Evolutionary conservation across 257 asterid species (phyloP), one percentile per base, ranked within the genome.

Genomic region (Rehmannia glutinosa): DNA sequence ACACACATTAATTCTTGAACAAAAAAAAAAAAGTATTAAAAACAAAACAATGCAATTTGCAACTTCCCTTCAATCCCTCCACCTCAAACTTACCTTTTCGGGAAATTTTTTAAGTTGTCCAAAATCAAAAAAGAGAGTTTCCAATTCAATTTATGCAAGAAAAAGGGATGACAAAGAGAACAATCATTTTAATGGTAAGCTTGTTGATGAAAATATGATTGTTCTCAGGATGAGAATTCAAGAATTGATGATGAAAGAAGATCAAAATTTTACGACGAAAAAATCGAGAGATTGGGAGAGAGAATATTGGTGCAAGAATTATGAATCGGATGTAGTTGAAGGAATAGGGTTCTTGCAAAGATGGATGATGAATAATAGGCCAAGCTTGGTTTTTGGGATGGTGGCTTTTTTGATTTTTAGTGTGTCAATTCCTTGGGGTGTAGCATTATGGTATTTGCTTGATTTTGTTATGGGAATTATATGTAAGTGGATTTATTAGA

Each of bases 141-240:
- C 2, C 12, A 16, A n/a, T 30, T 35, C n/a, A 5, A 5, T 50
- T 39, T 49, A 4, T 45, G 55, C 70, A 25, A 51, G 35, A n/a
- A 41, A 24, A 39, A 60, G 60, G 59, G 73, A 58, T 25, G 47
- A 24, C 10, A 9, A 21, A 1, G 33, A 28, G 43, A 38, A 25
- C 0, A 42, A 58, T 25, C 43, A 25, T 3, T 16, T 25, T 41
- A 59, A 41, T 13, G 69, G 64, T 7, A 38, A 51, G 3, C 24
- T 49, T 27, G 80, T 75, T n/a, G 80, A 75, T 7, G 74, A 76
- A 28, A 71, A 71, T 36, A 70, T 66, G 67, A 68, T 68, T 63
- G 43, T 69, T 46, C 72, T 68, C 5, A 17, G 72, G 35, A 52
- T 46, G 5, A 75, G 72, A 7, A 68, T 75, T 33, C 66, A 41